A percentile compares a stretch with the other conserved stretches of the same genome.
phyloP scores from a whole-genome alignment of 768 basidiomycete genomes.

The Sistotremastrum suecicum region DNA sequence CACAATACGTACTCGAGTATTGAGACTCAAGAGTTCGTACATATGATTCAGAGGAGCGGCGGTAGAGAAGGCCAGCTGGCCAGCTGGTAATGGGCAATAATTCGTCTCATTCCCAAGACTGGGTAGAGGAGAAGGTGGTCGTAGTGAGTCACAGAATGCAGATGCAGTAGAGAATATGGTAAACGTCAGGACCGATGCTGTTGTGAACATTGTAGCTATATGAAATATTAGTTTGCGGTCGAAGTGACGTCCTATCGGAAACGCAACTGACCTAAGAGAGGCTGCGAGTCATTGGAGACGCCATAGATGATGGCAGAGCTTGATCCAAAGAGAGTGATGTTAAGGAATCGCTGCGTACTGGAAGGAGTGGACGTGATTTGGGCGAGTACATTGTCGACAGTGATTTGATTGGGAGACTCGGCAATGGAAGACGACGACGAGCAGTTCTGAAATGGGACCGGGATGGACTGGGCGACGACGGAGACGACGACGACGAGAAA shows the following conservation, averaged over 20 bases:
- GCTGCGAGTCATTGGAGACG: conserved; percentile 41
- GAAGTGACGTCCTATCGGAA: not conserved
- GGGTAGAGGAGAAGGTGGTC: conserved; percentile 63
- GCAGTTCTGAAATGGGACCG: conserved; percentile 9
- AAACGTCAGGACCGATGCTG: conserved; percentile 69
- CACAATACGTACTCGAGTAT: conserved; percentile 75
- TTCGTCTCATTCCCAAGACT: conserved; percentile 19
- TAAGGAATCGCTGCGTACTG: conserved; percentile 27
- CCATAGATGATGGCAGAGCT: conserved; percentile 47
- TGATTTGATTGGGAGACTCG: conserved; percentile 6
- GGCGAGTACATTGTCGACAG: conserved; percentile 9
- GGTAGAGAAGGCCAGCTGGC: conserved; percentile 71
- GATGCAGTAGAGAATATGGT: conserved; percentile 54
- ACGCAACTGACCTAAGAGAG: conserved; percentile 37
- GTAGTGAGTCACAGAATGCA: conserved; percentile 66
- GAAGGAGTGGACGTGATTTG: conserved; percentile 5
- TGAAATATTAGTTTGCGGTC: conserved; percentile 6
- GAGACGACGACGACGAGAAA: conserved; percentile 2
- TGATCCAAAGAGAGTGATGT: conserved; percentile 59
- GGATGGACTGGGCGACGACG: conserved; percentile 6
- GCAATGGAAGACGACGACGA: conserved; percentile 2
- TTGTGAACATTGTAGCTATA: conserved; percentile 76
- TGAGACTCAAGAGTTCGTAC: conserved; percentile 70
- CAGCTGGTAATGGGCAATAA: conserved; percentile 70
- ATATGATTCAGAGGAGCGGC: conserved; percentile 49